A percentile compares a stretch with the other conserved stretches of the same genome.
Evolutionary conservation across 2,329 filamentous ascomycete genomes (phyloP).

Genomic region (Penicillium decumbens): DNA sequence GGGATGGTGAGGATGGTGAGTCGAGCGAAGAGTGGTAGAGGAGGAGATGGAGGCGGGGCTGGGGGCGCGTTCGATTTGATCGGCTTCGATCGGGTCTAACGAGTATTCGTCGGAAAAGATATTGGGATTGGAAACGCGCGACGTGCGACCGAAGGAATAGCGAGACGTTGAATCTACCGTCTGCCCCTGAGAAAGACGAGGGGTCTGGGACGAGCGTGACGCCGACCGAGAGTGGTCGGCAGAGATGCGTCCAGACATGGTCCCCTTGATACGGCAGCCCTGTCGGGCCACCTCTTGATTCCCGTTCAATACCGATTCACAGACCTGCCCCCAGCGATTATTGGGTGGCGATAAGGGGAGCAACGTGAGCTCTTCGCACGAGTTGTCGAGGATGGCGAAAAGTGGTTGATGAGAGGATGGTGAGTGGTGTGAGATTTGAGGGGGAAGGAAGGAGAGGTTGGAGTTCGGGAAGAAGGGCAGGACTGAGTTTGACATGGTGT

Average conservation of each 20-base stretch:
- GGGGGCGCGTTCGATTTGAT: slow-evolving; percentile 29
- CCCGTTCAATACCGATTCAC: slow-evolving; percentile 28
- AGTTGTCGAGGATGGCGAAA: neutral
- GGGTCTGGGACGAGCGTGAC: slow-evolving; percentile 30
- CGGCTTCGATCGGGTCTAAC: slow-evolving; percentile 39
- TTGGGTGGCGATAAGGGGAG: slow-evolving; percentile 8
- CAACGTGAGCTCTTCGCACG: neutral
- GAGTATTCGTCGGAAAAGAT: slow-evolving; percentile 50
- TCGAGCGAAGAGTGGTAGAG: slow-evolving; percentile 31
- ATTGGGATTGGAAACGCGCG: slow-evolving; percentile 38
- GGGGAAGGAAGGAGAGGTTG: neutral
- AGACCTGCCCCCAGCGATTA: slow-evolving; percentile 15
- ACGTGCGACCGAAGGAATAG: slow-evolving; percentile 30
- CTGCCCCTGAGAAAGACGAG: slow-evolving; percentile 22
- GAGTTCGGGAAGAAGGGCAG: neutral
- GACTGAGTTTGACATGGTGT: slow-evolving; percentile 17
- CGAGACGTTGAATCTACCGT: slow-evolving; percentile 28
- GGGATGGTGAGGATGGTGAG: slow-evolving; percentile 20
- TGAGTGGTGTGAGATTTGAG: slow-evolving; percentile 7
- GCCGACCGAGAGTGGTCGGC: slow-evolving; percentile 35
- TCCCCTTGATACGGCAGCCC: slow-evolving; percentile 34
- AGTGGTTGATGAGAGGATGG: neutral
- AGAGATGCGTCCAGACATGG: slow-evolving; percentile 40
- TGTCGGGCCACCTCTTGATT: slow-evolving; percentile 33
- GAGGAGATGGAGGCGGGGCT: slow-evolving; percentile 34